Evolutionary conservation across 345 rosid genomes (phyloP), one percentile per base, ranked within the genome.

Genomic region (Orychophragmus violaceus): DNA sequence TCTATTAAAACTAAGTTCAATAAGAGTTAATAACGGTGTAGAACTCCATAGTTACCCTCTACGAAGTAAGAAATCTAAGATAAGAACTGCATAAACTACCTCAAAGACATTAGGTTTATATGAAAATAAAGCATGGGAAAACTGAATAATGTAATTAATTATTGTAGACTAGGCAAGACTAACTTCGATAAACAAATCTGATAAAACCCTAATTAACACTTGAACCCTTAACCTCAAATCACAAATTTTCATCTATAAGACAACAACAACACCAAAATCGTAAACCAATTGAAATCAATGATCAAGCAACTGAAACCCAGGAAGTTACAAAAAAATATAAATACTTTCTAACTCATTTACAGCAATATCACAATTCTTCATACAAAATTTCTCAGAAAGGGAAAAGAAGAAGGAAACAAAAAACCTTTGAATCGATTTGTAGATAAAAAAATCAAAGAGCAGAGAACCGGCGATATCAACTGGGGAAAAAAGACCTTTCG

Each of bases 161-260:
- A n/a, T n/a, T n/a, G n/a, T n/a, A n/a, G n/a, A n/a, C n/a, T n/a
- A n/a, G n/a, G n/a, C n/a, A n/a, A n/a, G n/a, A n/a, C n/a, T n/a
- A n/a, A n/a, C n/a, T n/a, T 36, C 21, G 54, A 62, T 23, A 48
- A 24, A 6, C 24, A 45, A 58, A 65, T 58, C 61, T 51, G 32
- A 41, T 42, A n/a, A 44, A 66, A 60, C 42, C 44, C 24, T 35
- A 22, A 23, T n/a, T 7, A 51, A 52, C 42, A 50, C 59, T 10
- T 17, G 64, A 58, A 27, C 71, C 66, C 46, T 63, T 12, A 72
- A 59, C 35, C 25, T 2, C 28, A 28, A 58, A 55, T 27, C 10
- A 35, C 12, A 18, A 46, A 49, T n/a, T 17, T 22, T 51, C 41
- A 39, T 10, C 8, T n/a, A 16, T 29, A 64, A 58, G 37, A 52